phyloP scores from a whole-genome alignment of 202 grass and related monocot species.

The Cymbopogon flexuosus region DNA sequence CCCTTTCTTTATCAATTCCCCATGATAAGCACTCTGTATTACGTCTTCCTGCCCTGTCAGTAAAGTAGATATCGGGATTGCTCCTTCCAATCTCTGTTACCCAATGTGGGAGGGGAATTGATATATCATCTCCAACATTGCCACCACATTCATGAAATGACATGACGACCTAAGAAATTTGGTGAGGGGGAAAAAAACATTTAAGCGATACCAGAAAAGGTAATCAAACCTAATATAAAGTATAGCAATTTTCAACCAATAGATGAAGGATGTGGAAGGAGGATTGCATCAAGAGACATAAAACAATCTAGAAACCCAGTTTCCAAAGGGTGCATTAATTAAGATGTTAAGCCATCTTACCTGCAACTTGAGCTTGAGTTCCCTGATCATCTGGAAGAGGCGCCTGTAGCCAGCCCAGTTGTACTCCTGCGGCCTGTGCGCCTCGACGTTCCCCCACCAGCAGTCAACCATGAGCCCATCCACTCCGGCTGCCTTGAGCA shows the following conservation, averaged over 20 bases:
- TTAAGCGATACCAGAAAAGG: background rate
- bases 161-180: conserved; percentile 78
- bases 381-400: conserved; percentile 64
- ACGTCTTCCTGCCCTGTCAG: conserved; percentile 56
- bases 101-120: conserved; percentile 80
- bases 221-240: background rate
- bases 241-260: background rate
- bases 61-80: conserved; percentile 93
- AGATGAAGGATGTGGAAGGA: background rate
- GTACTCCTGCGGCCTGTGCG: conserved; percentile 49
- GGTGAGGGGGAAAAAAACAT: background rate
- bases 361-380: conserved; percentile 83
- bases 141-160: conserved; percentile 90
- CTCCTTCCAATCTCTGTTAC: conserved; percentile 74
- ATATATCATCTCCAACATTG: conserved; percentile 62
- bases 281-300: background rate
- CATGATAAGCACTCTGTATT: conserved; percentile 80
- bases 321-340: background rate
- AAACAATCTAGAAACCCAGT: background rate
- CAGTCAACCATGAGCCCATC: conserved; percentile 91
- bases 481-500: conserved; percentile 61
- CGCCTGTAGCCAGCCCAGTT: conserved; percentile 73
- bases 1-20: conserved; percentile 85
- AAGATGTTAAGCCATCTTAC: conserved; percentile 20
- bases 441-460: conserved; percentile 91